Evolutionary conservation across 169 alveolate species (phyloP).

Genomic region (Plasmodium yoelii): DNA sequence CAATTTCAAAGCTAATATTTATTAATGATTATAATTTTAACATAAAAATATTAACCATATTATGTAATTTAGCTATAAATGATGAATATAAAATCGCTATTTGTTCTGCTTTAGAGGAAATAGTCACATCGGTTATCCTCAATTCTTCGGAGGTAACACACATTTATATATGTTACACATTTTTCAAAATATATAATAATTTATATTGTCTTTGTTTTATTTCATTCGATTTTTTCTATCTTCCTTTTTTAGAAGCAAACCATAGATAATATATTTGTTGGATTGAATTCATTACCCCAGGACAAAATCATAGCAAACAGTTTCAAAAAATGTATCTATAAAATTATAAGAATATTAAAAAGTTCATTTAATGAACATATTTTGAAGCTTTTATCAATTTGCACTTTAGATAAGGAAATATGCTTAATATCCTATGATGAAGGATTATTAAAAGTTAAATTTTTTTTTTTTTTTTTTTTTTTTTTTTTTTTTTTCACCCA

Average conservation of each 20-base stretch:
- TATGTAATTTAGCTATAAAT: slow-evolving; percentile 38
- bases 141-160: slow-evolving; percentile 48
- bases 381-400: slow-evolving; percentile 37
- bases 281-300: slow-evolving; percentile 25
- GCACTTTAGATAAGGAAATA: slow-evolving; percentile 39
- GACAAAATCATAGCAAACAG: slow-evolving; percentile 31
- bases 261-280: slow-evolving; percentile 45
- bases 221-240: neutral
- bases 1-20: slow-evolving; percentile 53
- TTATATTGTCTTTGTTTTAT: too few species aligned
- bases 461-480: slow-evolving; percentile 8
- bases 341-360: slow-evolving; percentile 26
- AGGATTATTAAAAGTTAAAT: slow-evolving; percentile 52
- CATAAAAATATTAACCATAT: slow-evolving; percentile 26
- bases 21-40: slow-evolving; percentile 54
- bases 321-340: slow-evolving; percentile 52
- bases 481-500: slow-evolving; percentile 7
- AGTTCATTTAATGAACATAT: slow-evolving; percentile 25
- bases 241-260: slow-evolving; percentile 29
- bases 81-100: slow-evolving; percentile 52
- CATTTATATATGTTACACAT: neutral
- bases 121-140: slow-evolving; percentile 39
- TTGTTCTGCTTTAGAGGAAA: slow-evolving; percentile 63
- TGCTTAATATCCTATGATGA: slow-evolving; percentile 75
- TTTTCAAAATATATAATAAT: neutral